Evolutionary conservation across 1,139 yeast genomes (phyloP), one percentile per base, ranked within the genome.

Genomic region (Debaryomycetaceae sp.): DNA sequence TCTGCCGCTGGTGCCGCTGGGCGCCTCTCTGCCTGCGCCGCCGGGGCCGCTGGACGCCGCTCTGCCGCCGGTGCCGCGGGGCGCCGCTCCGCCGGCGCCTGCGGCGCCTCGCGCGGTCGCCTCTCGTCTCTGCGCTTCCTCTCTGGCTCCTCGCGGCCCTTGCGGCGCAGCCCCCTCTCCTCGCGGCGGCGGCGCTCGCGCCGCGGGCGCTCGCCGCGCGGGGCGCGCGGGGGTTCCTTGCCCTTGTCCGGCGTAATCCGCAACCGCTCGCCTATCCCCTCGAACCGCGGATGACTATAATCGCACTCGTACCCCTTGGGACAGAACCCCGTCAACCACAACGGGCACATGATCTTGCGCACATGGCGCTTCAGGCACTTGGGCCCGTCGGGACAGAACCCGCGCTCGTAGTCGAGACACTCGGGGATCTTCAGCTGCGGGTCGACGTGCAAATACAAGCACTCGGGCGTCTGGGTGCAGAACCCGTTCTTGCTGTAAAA

Each of bases 371-470:
- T 79, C 9, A 76, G 68, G 58, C 99, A 91, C 25, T 70, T 71
- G 5, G 96, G 95, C 0, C 99, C 99, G 42, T 80, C 83, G 10
- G 88, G 86, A 60, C 99, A 91, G 51, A 86, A 91, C 0, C 98
- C 99, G 45, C 75, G 67, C 34, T 81, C 79, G 53, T 88, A 91
- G 48, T 83, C 83, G 29, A 73, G 73, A 51, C 99, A 91, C 38
- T 82, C 84, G 0, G 96, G 95, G 15, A 88, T 78, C 55, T 84
- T 85, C 46, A 81, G 75, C 48, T 77, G 81, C 4, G 96, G 96
- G 51, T 88, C 96, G 16, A 89, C 79, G 54, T 93, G 99, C 33
- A 85, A 66, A 55, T 88, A 91, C 34, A 88, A 76, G 51, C 99
- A 93, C 51, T 93, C 99, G 2, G 96, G 94, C 1, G 91, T 75